Evolutionary conservation across 1,284 basidiomycete genomes (phyloP).

Genomic region (Omphalotus olearius): DNA sequence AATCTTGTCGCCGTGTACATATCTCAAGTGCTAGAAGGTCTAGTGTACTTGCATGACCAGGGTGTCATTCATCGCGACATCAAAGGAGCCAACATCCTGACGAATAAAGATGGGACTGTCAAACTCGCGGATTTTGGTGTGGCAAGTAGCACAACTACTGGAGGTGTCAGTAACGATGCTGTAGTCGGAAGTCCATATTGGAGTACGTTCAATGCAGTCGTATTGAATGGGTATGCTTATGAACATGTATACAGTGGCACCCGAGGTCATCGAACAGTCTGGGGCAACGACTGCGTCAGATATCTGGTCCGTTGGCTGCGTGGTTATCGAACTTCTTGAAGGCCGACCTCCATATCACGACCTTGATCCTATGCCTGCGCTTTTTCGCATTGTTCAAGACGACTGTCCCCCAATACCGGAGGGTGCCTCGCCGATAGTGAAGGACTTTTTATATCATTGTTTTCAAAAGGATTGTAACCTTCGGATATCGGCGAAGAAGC

Average conservation of each 20-base stretch:
- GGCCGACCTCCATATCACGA: slow-evolving; percentile 96
- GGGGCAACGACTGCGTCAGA: slow-evolving; percentile 97
- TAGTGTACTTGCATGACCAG: slow-evolving; percentile 94
- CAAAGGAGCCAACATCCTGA: slow-evolving; percentile 96
- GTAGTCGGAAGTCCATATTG: slow-evolving; percentile 95
- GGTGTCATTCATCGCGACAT: slow-evolving; percentile 99
- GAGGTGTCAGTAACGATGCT: slow-evolving; percentile 76
- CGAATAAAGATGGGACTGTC: slow-evolving; percentile 97
- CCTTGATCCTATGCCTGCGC: slow-evolving; percentile 95
- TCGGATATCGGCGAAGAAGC: slow-evolving; percentile 89
- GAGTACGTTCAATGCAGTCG: slow-evolving; percentile 53
- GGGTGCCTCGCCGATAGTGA: slow-evolving; percentile 89
- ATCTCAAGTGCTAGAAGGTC: slow-evolving; percentile 87
- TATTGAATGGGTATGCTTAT: slow-evolving; percentile 15
- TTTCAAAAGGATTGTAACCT: slow-evolving; percentile 98
- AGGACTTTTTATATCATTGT: slow-evolving; percentile 95
- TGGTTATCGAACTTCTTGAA: slow-evolving; percentile 94
- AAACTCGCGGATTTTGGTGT: slow-evolving; percentile 96
- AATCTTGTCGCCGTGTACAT: slow-evolving; percentile 92
- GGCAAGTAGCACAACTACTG: slow-evolving; percentile 62
- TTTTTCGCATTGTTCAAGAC: slow-evolving; percentile 97
- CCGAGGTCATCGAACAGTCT: slow-evolving; percentile 95
- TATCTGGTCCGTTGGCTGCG: slow-evolving; percentile 96
- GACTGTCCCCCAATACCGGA: slow-evolving; percentile 96
- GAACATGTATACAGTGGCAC: slow-evolving; percentile 66